Base-by-base conservation (phyloP, 345 rosid genomes). In the Populus euphratica region DNA sequence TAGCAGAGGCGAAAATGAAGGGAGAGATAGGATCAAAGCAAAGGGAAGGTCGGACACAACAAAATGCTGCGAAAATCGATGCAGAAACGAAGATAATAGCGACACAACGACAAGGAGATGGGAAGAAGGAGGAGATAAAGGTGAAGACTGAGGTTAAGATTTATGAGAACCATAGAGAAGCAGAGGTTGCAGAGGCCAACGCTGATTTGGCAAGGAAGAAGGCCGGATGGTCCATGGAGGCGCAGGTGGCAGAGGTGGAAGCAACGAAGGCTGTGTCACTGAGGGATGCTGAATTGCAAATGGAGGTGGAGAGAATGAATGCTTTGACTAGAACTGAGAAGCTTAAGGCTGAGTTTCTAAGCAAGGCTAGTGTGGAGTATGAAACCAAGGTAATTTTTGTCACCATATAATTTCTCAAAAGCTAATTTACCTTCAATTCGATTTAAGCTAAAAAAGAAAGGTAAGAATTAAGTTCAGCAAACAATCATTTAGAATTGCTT, bases 331-430 rank as follows among this genome's bases (percentile, higher is more conserved):
- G 71, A 8, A 92, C 89, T 0, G 94, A 94, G 90, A 92, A 89
- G 79, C 94, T 94, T 20, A 94, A 87, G 83, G 98, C 97, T 5
- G 96, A 92, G 85, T 84, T 88, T 36, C 87, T 92, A 67, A 91
- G 91, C 67, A 86, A 87, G 79, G 93, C 97, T 2, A 94, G 87
- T 33, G 97, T 92, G 52, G 97, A 92, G 77, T 94, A 92, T 74
- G 96, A 91, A 77, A 89, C 94, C 44, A 88, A 86, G 93, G 93
- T 90, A 50, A 70, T 7, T 64, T 2, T 8, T 1, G 5, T 41
- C 20, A 9, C 23, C 52, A 31, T 20, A 14, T 68, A 6, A 33
- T 68, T 68, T 35, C 38, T 64, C 21, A 14, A 6, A 64, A 14
- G 38, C 21, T 64, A 16, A 14, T 31, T 7, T 13, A 17, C 12